phyloP scores from a whole-genome alignment of 2,329 filamentous ascomycete species.

The Colletotrichum noveboracense region DNA sequence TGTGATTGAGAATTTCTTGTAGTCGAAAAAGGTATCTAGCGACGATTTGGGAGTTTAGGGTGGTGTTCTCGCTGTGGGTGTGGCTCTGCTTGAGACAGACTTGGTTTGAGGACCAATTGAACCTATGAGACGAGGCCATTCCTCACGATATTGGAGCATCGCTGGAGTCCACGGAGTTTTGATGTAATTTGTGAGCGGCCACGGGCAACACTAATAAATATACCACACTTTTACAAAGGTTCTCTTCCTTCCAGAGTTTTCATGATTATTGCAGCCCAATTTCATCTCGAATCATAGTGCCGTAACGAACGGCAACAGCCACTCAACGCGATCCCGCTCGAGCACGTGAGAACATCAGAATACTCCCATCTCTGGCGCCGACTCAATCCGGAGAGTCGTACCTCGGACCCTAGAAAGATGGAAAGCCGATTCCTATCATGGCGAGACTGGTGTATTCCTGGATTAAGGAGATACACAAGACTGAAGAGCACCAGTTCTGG shows the following conservation, averaged over 20 bases:
- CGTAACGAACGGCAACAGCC: neutral
- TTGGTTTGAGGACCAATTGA: neutral
- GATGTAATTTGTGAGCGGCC: neutral
- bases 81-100: neutral
- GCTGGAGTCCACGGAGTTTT: neutral
- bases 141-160: neutral
- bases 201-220: rapidly evolving
- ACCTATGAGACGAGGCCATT: neutral
- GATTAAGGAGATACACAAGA: neutral
- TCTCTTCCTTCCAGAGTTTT: rapidly evolving
- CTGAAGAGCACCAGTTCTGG: neutral
- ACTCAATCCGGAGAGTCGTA: rapidly evolving
- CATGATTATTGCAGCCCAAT: neutral
- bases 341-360: neutral
- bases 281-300: neutral
- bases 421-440: neutral
- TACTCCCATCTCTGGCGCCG: neutral
- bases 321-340: neutral
- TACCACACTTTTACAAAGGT: rapidly evolving
- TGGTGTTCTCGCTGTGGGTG: neutral
- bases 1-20: neutral
- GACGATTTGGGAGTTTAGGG: neutral
- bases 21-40: neutral
- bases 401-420: neutral
- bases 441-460: neutral